phyloP scores from a whole-genome alignment of 768 basidiomycete genomes.

The Pluteus cervinus region DNA sequence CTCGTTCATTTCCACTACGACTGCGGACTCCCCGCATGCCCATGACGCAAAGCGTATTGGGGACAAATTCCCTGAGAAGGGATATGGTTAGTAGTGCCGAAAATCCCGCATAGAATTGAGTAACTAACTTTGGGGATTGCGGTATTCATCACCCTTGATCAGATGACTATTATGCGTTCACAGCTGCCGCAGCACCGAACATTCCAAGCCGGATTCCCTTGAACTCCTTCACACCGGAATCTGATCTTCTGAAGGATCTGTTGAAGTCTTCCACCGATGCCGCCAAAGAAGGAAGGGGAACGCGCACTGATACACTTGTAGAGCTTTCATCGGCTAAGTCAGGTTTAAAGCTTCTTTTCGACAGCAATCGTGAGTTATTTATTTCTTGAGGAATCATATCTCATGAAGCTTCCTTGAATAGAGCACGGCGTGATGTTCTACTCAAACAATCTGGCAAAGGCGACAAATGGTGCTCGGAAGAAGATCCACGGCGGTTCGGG shows the following conservation, averaged over 20 bases:
- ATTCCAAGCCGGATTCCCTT: slow-evolving; percentile 45
- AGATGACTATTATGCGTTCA: slow-evolving; percentile 67
- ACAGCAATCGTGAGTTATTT: slow-evolving; percentile 60
- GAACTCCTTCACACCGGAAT: slow-evolving; percentile 29
- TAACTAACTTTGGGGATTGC: too few relatives aligned
- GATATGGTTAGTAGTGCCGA: slow-evolving; percentile 61
- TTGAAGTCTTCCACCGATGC: slow-evolving; percentile 26
- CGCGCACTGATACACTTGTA: slow-evolving; percentile 37
- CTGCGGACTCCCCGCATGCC: slow-evolving; percentile 41
- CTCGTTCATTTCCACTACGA: slow-evolving; percentile 37
- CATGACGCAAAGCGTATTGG: slow-evolving; percentile 50
- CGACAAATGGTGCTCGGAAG: slow-evolving; percentile 51
- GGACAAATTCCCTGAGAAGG: slow-evolving; percentile 45
- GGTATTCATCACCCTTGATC: too few relatives aligned
- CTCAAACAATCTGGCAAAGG: slow-evolving; percentile 48
- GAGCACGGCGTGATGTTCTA: slow-evolving; percentile 77
- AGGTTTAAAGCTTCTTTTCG: slow-evolving; percentile 55
- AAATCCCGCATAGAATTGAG: too few relatives aligned
- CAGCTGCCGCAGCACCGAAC: slow-evolving; percentile 24
- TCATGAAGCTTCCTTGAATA: slow-evolving; percentile 16
- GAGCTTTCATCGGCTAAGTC: slow-evolving; percentile 51
- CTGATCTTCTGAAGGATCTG: slow-evolving; percentile 43
- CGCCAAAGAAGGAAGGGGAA: slow-evolving; percentile 15
- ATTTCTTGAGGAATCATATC: background rate
- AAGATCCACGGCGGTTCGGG: slow-evolving; percentile 75